Percentiles rank a stretch among this genome's conserved stretches.
Evolutionary conservation across 2,329 filamentous ascomycete species (phyloP).

Genomic region (Chalara sp.): DNA sequence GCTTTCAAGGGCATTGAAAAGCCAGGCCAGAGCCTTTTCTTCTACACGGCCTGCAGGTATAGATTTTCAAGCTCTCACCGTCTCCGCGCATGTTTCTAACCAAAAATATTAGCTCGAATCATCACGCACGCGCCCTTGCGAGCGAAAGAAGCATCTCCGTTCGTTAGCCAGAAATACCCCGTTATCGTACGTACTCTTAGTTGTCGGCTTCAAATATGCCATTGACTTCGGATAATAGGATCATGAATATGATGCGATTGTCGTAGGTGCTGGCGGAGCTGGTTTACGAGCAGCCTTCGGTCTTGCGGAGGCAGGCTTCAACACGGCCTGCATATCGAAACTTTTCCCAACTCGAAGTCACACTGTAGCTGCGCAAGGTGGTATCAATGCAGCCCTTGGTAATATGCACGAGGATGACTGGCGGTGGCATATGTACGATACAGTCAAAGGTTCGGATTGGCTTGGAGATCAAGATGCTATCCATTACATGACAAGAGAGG

Average conservation of each 20-base stretch:
- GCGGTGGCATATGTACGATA: conserved; percentile 56
- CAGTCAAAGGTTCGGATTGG: conserved; percentile 52
- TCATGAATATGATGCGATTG: conserved; percentile 53
- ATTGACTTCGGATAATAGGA: conserved; percentile 47
- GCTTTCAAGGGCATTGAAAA: conserved; percentile 37
- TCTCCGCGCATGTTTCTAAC: too few species aligned
- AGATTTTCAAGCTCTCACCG: conserved; percentile 20
- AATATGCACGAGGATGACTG: conserved; percentile 54
- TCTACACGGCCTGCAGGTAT: conserved; percentile 74
- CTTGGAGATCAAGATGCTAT: conserved; percentile 53
- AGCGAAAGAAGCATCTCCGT: conserved; percentile 87
- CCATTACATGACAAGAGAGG: conserved; percentile 52
- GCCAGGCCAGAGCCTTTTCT: conserved; percentile 74
- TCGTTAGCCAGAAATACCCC: conserved; percentile 84
- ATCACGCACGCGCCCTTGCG: conserved; percentile 79
- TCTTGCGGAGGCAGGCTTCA: conserved; percentile 82
- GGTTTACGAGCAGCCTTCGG: conserved; percentile 80
- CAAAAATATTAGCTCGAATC: conserved; percentile 58
- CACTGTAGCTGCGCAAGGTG: conserved; percentile 75
- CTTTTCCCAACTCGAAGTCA: conserved; percentile 75
- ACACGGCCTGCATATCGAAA: conserved; percentile 73
- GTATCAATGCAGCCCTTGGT: conserved; percentile 81
- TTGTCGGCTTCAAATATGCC: background rate
- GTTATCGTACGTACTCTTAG: conserved; percentile 61
- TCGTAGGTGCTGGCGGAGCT: conserved; percentile 78